Percentiles rank a stretch among this genome's conserved stretches.
These are phyloP conservation scores for Odonthalia washingtoniensis DNA, from an alignment of 31 red algal species.

Conservation along the genomic window DNA sequence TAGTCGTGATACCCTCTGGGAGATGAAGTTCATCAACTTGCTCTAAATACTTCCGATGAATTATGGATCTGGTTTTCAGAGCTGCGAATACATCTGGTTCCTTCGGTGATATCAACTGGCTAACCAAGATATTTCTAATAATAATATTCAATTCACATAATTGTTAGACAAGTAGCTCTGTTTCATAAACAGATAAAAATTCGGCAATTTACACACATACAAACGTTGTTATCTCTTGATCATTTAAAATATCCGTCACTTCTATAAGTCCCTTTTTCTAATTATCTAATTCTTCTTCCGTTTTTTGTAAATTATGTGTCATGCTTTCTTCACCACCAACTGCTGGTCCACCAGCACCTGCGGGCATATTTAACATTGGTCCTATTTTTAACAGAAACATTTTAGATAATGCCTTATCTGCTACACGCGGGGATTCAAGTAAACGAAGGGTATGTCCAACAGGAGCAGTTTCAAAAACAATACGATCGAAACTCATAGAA, in stretches of 20 bases:
- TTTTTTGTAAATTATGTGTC: slow-evolving; percentile 51
- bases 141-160: slow-evolving; percentile 86
- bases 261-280: slow-evolving; percentile 64
- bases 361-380: slow-evolving; percentile 76
- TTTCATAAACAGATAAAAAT: slow-evolving; percentile 99
- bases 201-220: slow-evolving; percentile 97
- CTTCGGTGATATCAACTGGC: slow-evolving; percentile 86
- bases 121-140: slow-evolving; percentile 91
- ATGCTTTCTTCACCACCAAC: slow-evolving; percentile 26
- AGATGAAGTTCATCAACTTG: slow-evolving; percentile 96
- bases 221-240: slow-evolving; percentile 91
- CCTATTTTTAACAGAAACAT: slow-evolving; percentile 59
- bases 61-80: slow-evolving; percentile 66
- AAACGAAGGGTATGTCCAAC: slow-evolving; percentile 93
- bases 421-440: slow-evolving; percentile 80
- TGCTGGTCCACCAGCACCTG: too few species aligned
- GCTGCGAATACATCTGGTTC: slow-evolving; percentile 68
- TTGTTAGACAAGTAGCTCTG: slow-evolving; percentile 96
- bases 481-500: slow-evolving; percentile 78
- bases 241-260: slow-evolving; percentile 81
- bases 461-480: slow-evolving; percentile 98
- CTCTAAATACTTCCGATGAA: slow-evolving; percentile 91
- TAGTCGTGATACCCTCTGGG: slow-evolving; percentile 72
- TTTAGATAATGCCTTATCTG: slow-evolving; percentile 76
- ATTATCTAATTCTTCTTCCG: slow-evolving; percentile 64